Conservation (phyloP, 306 rosid species). For the Casuarina equisetifolia region DNA sequence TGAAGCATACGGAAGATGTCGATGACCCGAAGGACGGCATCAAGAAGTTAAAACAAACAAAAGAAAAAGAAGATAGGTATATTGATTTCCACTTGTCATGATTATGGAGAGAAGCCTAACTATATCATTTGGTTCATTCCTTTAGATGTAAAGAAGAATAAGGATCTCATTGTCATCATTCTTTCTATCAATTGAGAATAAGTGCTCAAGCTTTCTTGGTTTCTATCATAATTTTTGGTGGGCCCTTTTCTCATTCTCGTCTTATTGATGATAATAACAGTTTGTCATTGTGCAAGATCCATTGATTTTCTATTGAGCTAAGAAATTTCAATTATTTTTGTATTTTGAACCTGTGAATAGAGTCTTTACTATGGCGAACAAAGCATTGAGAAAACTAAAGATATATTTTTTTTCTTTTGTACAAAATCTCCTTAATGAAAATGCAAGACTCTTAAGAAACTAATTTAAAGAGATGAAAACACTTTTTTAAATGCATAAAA, state of each 20-base stretch:
- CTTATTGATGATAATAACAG: too few relatives aligned
- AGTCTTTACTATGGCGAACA: too few relatives aligned
- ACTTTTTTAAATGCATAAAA: too few relatives aligned
- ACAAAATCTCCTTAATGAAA: too few relatives aligned
- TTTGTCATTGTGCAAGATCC: too few relatives aligned
- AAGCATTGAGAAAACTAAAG: too few relatives aligned
- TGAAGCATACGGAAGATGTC: conserved; percentile 14
- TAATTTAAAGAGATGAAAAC: too few relatives aligned
- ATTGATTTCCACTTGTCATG: conserved; percentile 5
- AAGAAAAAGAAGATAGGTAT: not conserved
- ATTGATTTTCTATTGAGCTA: too few relatives aligned
- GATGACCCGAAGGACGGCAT: not conserved
- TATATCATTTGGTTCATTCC: conserved; percentile 18
- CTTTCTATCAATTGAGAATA: conserved; percentile 19
- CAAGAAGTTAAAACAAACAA: not conserved
- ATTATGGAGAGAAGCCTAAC: not conserved
- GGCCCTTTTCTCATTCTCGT: not conserved
- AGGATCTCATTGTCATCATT: conserved; percentile 4
- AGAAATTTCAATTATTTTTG: too few relatives aligned
- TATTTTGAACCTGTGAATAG: too few relatives aligned
- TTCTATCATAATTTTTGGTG: not conserved
- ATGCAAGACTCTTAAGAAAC: too few relatives aligned
- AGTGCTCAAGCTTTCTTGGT: not conserved
- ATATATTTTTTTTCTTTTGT: too few relatives aligned
- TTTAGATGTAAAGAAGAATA: conserved; percentile 27